These are phyloP conservation scores for Glutinoglossum americanum DNA, from an alignment of 495 filamentous ascomycete genomes.

Conservation along the genomic window DNA sequence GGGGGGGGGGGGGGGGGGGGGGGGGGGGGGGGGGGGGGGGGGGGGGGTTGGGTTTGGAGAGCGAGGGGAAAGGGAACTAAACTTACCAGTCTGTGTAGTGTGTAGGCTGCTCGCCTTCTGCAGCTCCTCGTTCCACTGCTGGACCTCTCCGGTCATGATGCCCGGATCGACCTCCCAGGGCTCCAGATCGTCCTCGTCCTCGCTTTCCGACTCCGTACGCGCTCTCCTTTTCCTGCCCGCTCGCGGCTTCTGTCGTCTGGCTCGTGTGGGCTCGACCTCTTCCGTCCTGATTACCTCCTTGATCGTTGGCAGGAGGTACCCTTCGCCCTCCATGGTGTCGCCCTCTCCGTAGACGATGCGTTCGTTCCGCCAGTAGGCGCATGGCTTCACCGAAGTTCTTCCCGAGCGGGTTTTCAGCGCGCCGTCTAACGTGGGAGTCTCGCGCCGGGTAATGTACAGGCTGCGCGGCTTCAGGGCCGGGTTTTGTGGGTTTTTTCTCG, in stretches of 20 bases:
- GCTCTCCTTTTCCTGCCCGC: constrained; percentile 15
- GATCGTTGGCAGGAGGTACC: constrained; percentile 40
- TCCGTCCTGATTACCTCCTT: constrained; percentile 58
- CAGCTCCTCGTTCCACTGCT: constrained; percentile 30
- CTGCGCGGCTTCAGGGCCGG: constrained; percentile 26
- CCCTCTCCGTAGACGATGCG: constrained; percentile 42
- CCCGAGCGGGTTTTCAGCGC: constrained; percentile 29
- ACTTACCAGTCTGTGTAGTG: too few relatives aligned
- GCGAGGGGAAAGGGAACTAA: too few relatives aligned
- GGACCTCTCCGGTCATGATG: constrained; percentile 33
- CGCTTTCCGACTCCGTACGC: constrained; percentile 18
- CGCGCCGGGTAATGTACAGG: constrained; percentile 48
- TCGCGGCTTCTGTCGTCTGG: constrained; percentile 9
- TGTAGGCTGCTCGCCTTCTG: constrained; percentile 16
- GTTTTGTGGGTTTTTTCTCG: background rate
- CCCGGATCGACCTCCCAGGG: constrained; percentile 39
- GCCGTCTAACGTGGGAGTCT: constrained; percentile 33
- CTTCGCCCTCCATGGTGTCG: constrained; percentile 27
- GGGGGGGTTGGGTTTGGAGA: too few relatives aligned
- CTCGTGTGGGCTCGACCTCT: constrained; percentile 23
- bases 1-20: too few relatives aligned
- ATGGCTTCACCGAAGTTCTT: constrained; percentile 41
- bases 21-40: too few relatives aligned
- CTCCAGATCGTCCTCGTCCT: constrained; percentile 28
- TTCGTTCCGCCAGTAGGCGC: constrained; percentile 80